Evolutionary conservation across 306 rosid species (phyloP), one percentile per base, ranked within the genome.

Genomic region (Erythrophleum fordii): DNA sequence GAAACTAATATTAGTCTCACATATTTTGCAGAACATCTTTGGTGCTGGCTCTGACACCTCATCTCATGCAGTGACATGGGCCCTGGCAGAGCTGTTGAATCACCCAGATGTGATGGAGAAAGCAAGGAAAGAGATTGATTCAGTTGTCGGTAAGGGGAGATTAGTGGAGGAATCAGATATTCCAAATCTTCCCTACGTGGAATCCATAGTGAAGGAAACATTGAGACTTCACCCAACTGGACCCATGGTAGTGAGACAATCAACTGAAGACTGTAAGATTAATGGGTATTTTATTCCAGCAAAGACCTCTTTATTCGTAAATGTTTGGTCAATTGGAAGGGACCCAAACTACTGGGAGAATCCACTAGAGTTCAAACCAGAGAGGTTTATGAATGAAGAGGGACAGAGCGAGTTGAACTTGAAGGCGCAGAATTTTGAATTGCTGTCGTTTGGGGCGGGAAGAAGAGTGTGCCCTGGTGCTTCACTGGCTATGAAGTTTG

Each of bases 161-260:
- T 8, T 83, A 11, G 85, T 88, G 14, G 77, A 86, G 25, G 94
- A 90, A 45, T 88, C 92, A 67, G 89, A 88, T n/a, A 81, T 88
- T 4, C 4, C 39, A 18, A 83, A 85, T 35, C 90, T 90, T 66
- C 90, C 90, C 2, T 88, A 90, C 52, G 64, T 85, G 49, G 86
- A 83, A 64, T 90, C 91, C 20, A 72, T 85, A 58, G 88, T 88
- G 46, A 89, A 90, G 74, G 94, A 90, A 49, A 88, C 92, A 2
- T 75, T 88, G 20, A 88, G 94, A 83, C 89, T 88, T 73, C 94
- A 88, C 80, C 89, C 94, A 9, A 75, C 88, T 0, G 85, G 89
- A 42, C 92, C 94, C n/a, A 23, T 90, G 18, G 69, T 86, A 8
- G 65, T 75, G 58, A 81, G 94, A 68, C 89, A 90, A 42, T 81